These are phyloP conservation scores for Plenodomus biglobosus DNA, from an alignment of 2,329 filamentous ascomycete species.

Conservation along the genomic window DNA sequence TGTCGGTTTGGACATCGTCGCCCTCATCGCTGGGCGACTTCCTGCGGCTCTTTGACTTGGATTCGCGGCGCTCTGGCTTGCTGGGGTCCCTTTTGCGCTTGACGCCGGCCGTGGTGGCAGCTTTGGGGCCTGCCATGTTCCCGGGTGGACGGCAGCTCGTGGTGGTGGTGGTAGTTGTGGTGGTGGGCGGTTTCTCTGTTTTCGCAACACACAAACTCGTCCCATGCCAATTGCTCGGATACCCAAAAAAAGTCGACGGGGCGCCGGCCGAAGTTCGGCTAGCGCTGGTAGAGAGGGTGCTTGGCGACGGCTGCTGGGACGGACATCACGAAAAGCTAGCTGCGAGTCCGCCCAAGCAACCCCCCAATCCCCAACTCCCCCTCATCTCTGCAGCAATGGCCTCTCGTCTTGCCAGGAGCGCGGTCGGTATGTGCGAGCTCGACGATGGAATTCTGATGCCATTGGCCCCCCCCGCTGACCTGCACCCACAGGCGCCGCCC, in stretches of 20 bases:
- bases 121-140: slow-evolving; percentile 42
- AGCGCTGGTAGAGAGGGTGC: slow-evolving; percentile 18
- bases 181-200: too few relatives aligned
- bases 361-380: slow-evolving; percentile 43
- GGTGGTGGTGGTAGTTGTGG: background rate
- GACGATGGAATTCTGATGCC: slow-evolving; percentile 33
- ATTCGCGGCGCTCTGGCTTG: slow-evolving; percentile 40
- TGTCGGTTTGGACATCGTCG: slow-evolving; percentile 61
- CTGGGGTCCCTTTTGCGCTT: slow-evolving; percentile 49
- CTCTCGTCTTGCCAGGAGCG: slow-evolving; percentile 94
- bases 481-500: slow-evolving; percentile 72
- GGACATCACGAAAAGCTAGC: slow-evolving; percentile 31
- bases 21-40: slow-evolving; percentile 36
- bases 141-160: background rate
- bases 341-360: slow-evolving; percentile 29
- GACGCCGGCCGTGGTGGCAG: slow-evolving; percentile 33
- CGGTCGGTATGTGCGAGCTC: slow-evolving; percentile 72
- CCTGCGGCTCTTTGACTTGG: slow-evolving; percentile 42
- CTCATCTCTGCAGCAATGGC: slow-evolving; percentile 73
- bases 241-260: slow-evolving; percentile 23
- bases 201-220: too few relatives aligned
- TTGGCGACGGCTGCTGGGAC: slow-evolving; percentile 20
- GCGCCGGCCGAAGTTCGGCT: slow-evolving; percentile 29
- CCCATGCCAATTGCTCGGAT: too few relatives aligned
- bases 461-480: slow-evolving; percentile 44